Evolutionary conservation across 2,329 filamentous ascomycete genomes (phyloP).

Genomic region (Pyrenophora graminea): DNA sequence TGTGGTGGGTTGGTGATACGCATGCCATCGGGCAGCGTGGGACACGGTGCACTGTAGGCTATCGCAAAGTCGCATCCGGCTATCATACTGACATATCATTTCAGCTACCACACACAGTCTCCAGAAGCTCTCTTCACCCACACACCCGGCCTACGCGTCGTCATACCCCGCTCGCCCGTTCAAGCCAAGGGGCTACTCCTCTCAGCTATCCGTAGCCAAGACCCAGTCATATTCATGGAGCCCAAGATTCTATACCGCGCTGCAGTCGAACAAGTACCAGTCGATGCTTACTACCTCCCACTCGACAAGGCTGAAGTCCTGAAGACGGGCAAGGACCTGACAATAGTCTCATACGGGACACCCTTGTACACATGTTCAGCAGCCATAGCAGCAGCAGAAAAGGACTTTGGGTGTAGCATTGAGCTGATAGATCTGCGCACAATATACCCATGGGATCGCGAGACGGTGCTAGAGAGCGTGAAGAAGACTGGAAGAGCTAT

Average conservation of each 20-base stretch:
- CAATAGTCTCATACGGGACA: conserved; percentile 85
- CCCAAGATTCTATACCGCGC: conserved; percentile 92
- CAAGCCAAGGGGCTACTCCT: conserved; percentile 89
- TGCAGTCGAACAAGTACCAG: conserved; percentile 87
- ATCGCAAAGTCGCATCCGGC: background rate
- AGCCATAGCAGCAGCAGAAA: conserved; percentile 76
- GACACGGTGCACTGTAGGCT: conserved; percentile 75
- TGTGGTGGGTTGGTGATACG: conserved; percentile 81
- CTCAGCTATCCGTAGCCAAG: conserved; percentile 73
- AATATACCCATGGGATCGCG: conserved; percentile 88
- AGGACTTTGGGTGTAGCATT: conserved; percentile 72
- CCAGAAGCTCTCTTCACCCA: conserved; percentile 89
- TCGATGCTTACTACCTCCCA: conserved; percentile 78
- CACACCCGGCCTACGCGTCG: conserved; percentile 80
- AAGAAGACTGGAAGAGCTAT: conserved; percentile 84
- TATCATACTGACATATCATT: conserved; percentile 6
- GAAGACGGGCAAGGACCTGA: conserved; percentile 78
- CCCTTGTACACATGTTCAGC: conserved; percentile 81
- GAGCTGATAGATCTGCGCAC: conserved; percentile 89
- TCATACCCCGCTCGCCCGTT: conserved; percentile 81
- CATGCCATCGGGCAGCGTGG: conserved; percentile 89
- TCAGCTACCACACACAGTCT: conserved; percentile 80
- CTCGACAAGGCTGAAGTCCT: conserved; percentile 84
- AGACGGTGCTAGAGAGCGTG: conserved; percentile 79
- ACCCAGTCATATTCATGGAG: conserved; percentile 92